Evolutionary conservation across 257 asterid species (phyloP).

Genomic region (Capsicum baccatum): DNA sequence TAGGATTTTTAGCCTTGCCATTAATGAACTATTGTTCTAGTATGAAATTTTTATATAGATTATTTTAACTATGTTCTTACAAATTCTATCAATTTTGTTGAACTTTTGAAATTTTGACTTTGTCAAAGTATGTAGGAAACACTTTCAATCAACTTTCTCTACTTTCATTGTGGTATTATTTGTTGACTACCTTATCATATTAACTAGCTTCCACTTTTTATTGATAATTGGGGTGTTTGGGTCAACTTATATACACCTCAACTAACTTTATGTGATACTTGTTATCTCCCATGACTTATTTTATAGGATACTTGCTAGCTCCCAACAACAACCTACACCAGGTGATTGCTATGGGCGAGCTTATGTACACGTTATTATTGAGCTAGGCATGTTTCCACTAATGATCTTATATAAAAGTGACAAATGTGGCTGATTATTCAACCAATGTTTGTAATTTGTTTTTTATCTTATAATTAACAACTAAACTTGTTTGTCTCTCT

Average conservation of each 20-base stretch:
- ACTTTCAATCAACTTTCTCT: not conserved
- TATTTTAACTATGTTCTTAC: not conserved
- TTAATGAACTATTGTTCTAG: conserved; percentile 3
- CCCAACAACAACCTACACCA: too few species aligned
- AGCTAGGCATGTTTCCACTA: too few species aligned
- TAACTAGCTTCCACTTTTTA: not conserved
- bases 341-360: too few species aligned
- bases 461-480: too few species aligned
- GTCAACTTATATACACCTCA: not conserved
- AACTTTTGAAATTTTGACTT: not conserved
- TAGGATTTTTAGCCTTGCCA: conserved; percentile 6
- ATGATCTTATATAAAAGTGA: too few species aligned
- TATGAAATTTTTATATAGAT: not conserved
- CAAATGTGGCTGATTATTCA: too few species aligned
- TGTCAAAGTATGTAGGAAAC: not conserved
- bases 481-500: too few species aligned
- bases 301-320: rapidly evolving
- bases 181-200: not conserved
- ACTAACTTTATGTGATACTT: not conserved
- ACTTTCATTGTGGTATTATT: not conserved
- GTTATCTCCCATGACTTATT: not conserved
- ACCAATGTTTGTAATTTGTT: too few species aligned
- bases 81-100: too few species aligned
- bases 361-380: too few species aligned
- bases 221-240: not conserved